A percentile compares a stretch with the other conserved stretches of the same genome.
These are phyloP conservation scores for Abrus pulchellus DNA, from an alignment of 306 rosid genomes.

Conservation along the genomic window DNA sequence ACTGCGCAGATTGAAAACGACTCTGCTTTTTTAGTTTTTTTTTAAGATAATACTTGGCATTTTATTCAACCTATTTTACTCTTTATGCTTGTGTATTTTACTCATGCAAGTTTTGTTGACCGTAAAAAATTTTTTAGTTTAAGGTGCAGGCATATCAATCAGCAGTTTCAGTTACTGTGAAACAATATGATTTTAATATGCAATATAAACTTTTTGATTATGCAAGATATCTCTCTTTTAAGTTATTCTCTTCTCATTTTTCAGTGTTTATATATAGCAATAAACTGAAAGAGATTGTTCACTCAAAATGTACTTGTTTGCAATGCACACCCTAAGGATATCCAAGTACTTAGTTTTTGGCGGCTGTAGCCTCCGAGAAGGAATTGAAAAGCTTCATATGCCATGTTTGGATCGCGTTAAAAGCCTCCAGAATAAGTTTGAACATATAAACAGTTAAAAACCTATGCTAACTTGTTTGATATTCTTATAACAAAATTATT, in stretches of 20 bases:
- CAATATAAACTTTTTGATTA: neutral
- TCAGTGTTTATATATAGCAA: neutral
- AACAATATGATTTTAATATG: neutral
- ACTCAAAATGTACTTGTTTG: slow-evolving; percentile 9
- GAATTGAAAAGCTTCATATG: neutral
- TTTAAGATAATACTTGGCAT: too few species aligned
- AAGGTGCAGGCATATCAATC: neutral
- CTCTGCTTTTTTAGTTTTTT: neutral
- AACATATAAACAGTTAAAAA: neutral
- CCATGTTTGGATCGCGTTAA: neutral
- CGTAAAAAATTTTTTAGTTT: too few species aligned
- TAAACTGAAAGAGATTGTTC: slow-evolving; percentile 14
- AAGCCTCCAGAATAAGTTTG: neutral
- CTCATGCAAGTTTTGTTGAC: neutral
- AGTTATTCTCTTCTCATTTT: neutral
- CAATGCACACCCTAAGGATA: slow-evolving; percentile 22
- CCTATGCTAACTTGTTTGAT: too few species aligned
- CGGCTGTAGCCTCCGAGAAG: neutral
- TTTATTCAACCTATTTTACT: too few species aligned
- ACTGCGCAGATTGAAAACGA: neutral
- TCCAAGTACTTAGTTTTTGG: neutral
- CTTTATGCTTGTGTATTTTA: neutral
- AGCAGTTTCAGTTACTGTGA: neutral
- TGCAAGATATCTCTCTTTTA: neutral
- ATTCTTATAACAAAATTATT: too few species aligned